phyloP scores from a whole-genome alignment of 108 stramenopile genomes.

The Hondaea fermentalgiana region DNA sequence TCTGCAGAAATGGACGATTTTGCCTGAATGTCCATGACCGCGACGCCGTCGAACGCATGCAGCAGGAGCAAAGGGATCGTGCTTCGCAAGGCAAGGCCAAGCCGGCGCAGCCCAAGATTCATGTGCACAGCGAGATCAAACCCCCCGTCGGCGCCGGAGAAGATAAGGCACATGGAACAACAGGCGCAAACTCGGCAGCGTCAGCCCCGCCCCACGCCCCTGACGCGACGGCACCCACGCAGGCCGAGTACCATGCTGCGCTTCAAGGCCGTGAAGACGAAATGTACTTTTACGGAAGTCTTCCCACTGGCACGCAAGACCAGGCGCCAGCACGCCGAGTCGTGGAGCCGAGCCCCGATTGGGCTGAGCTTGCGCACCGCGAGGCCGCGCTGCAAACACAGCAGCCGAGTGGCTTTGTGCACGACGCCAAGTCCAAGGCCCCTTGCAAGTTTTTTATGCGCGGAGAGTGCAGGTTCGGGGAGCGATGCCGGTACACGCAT shows the following conservation, averaged over 20 bases:
- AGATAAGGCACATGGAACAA: too few relatives aligned
- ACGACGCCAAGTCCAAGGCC: not conserved
- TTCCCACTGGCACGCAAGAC: not conserved
- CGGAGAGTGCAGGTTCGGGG: not conserved
- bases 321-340: not conserved
- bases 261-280: not conserved
- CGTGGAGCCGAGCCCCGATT: not conserved
- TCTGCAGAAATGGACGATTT: not conserved
- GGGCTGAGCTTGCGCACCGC: not conserved
- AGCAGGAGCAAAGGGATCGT: not conserved
- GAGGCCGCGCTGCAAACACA: not conserved
- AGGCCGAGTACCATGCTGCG: not conserved
- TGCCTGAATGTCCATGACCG: not conserved
- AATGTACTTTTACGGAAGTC: slow-evolving; percentile 3
- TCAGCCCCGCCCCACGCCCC: not conserved
- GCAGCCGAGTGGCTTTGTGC: not conserved
- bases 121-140: not conserved
- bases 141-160: not conserved
- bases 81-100: not conserved
- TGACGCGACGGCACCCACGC: not conserved
- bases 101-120: not conserved
- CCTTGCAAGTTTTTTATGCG: not conserved
- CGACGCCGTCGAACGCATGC: not conserved
- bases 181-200: not conserved
- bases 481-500: not conserved